Evolutionary conservation across 1,284 basidiomycete species (phyloP).

Genomic region (Pulchroboletus neoregius): DNA sequence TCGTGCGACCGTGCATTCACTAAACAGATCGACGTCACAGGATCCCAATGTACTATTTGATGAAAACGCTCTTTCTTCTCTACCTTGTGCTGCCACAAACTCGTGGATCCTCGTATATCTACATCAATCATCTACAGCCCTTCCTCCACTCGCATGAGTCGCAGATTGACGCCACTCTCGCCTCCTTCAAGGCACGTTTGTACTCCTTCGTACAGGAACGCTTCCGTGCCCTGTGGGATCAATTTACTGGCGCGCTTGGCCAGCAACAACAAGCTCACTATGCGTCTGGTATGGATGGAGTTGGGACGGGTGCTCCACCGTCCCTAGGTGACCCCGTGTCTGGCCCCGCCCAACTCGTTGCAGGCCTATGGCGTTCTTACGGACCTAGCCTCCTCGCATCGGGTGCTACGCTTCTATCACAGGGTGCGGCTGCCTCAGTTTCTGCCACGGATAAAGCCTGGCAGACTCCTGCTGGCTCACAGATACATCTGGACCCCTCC

Average conservation of each 20-base stretch:
- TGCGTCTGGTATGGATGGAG: constrained; percentile 17
- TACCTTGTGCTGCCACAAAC: constrained; percentile 91
- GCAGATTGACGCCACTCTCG: constrained; percentile 76
- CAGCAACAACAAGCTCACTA: constrained; percentile 32
- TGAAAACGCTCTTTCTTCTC: constrained; percentile 83
- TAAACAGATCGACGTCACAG: constrained; percentile 37
- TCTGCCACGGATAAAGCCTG: constrained; percentile 26
- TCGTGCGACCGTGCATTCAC: constrained; percentile 11
- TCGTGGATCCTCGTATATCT: constrained; percentile 77
- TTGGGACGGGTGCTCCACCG: constrained; percentile 41
- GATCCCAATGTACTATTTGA: constrained; percentile 83
- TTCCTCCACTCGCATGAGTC: constrained; percentile 74
- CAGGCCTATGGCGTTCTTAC: constrained; percentile 67
- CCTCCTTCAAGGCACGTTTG: constrained; percentile 53
- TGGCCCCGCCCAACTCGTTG: constrained; percentile 59
- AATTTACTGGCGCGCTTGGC: constrained; percentile 48
- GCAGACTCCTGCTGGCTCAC: constrained; percentile 26
- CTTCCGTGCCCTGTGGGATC: constrained; percentile 59
- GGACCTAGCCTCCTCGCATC: constrained; percentile 68
- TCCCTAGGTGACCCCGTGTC: constrained; percentile 52
- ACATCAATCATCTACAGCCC: constrained; percentile 71
- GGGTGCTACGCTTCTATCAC: constrained; percentile 55
- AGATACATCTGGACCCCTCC: constrained; percentile 26
- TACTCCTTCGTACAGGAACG: constrained; percentile 66
- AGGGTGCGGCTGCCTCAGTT: constrained; percentile 40